Conservation (phyloP, 257 asterid species). For the Penstemon newberryi region DNA sequence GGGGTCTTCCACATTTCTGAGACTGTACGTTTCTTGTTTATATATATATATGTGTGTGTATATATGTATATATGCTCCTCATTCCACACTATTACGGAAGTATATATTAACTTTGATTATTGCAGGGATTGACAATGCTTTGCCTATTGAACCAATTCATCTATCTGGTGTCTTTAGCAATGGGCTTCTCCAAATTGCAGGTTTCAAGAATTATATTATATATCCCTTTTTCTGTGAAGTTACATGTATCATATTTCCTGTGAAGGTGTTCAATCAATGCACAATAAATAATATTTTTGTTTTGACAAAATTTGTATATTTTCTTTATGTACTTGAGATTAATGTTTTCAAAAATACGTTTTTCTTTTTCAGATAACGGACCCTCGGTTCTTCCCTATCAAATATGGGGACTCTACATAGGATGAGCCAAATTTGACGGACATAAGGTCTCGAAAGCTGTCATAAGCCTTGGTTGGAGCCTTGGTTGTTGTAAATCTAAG, state of each 20-base stretch:
- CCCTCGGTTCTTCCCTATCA: constrained; percentile 55
- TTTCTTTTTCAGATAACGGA: constrained; percentile 46
- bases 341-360: constrained; percentile 19
- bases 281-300: background rate
- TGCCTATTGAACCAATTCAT: constrained; percentile 66
- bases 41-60: background rate
- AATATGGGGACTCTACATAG: constrained; percentile 72
- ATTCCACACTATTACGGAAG: constrained; percentile 15
- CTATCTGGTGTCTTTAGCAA: constrained; percentile 45
- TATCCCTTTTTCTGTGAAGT: background rate
- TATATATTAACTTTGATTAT: constrained; percentile 22
- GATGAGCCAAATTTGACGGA: constrained; percentile 69
- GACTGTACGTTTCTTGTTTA: constrained; percentile 55
- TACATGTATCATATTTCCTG: background rate
- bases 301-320: too few relatives aligned
- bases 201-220: constrained; percentile 33
- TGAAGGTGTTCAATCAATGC: background rate
- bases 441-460: constrained; percentile 53
- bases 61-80: background rate
- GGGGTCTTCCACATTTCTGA: constrained; percentile 86
- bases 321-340: too few relatives aligned
- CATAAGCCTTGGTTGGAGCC: constrained; percentile 60
- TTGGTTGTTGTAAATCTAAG: constrained; percentile 34
- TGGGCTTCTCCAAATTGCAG: constrained; percentile 62
- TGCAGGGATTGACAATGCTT: constrained; percentile 67